Conservation (phyloP, 2,329 filamentous ascomycete genomes). For the Anisogramma anomala region DNA sequence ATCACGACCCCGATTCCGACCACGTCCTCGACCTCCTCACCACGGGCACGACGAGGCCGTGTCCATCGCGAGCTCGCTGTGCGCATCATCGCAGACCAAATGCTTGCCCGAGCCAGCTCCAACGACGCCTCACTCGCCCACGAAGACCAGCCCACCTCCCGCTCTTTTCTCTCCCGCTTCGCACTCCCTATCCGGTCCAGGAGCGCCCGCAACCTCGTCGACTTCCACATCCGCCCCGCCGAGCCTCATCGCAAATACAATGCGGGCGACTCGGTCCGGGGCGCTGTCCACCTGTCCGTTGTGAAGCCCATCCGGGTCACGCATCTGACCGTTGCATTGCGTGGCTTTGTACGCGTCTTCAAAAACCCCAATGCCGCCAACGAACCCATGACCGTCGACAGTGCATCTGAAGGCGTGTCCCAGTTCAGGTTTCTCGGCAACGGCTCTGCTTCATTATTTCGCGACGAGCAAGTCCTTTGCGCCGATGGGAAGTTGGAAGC, state of each 20-base stretch:
- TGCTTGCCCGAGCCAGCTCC: slow-evolving; percentile 31
- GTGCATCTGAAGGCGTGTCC: slow-evolving; percentile 22
- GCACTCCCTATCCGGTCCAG: slow-evolving; percentile 39
- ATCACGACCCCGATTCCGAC: neutral
- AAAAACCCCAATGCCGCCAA: slow-evolving; percentile 52
- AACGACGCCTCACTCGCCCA: slow-evolving; percentile 27
- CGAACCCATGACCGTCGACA: slow-evolving; percentile 30
- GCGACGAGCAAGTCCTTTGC: slow-evolving; percentile 70
- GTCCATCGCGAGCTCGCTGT: slow-evolving; percentile 7
- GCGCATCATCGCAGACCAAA: slow-evolving; percentile 27
- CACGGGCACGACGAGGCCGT: slow-evolving; percentile 9
- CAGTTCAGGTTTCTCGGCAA: slow-evolving; percentile 56
- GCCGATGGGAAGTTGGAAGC: slow-evolving; percentile 65
- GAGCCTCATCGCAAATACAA: slow-evolving; percentile 68
- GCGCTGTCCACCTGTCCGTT: slow-evolving; percentile 60
- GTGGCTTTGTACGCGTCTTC: slow-evolving; percentile 70
- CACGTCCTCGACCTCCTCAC: slow-evolving; percentile 1
- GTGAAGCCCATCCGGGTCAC: slow-evolving; percentile 67
- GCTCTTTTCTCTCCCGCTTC: slow-evolving; percentile 42
- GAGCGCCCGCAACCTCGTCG: slow-evolving; percentile 52
- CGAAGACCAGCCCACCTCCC: slow-evolving; percentile 29
- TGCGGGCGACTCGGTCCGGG: slow-evolving; percentile 63
- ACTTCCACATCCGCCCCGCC: slow-evolving; percentile 67
- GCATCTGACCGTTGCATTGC: slow-evolving; percentile 65
- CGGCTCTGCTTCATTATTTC: slow-evolving; percentile 69